Base-by-base conservation (phyloP, 805 yeast species). In the Sungouiozyma ichnusensis region DNA sequence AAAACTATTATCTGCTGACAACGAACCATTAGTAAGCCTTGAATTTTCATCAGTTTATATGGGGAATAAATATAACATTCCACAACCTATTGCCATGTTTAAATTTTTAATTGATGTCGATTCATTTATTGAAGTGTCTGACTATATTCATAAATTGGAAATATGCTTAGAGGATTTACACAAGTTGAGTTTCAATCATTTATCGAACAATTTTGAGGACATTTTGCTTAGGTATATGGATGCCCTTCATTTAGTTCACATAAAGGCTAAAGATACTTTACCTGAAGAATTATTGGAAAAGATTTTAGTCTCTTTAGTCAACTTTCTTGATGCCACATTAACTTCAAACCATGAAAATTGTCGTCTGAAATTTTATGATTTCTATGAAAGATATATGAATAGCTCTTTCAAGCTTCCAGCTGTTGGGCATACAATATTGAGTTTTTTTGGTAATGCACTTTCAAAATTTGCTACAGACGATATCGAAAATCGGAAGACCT, bases 41-140 rank as follows among this genome's bases (percentile, higher is more conserved):
- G 82, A 81, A 48, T 51, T 83, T 16, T 67, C 73, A 15, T 66
- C 83, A 0, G 77, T 73, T 40, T 85, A 82, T 57, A 76, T 79
- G 42, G 95, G 95, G 19, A 79, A 73, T 49, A 58, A 65, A 14
- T 81, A 66, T 62, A 82, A 83, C 51, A 62, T 76, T 16, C 85
- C 80, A 44, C 40, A 63, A 4, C 62, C 79, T 3, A 66, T 81
- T 44, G 75, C 73, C 35, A 68, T 70, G 27, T 62, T 85, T 37
- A 56, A 79, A 48, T 69, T 71, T 45, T 76, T 79, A 73, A 73
- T 67, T 44, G 57, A 38, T 13, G 32, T 37, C 1, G 38, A 39
- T 27, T 13, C 15, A 11, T 36, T 20, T 14, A 29, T 24, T 4
- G 35, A 42, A 11, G 44, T 40, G 14, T 33, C 34, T 8, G 36